A percentile compares a stretch with the other conserved stretches of the same genome.
Evolutionary conservation across 129 eudicot genomes (phyloP).

Genomic region (Silybum marianum): DNA sequence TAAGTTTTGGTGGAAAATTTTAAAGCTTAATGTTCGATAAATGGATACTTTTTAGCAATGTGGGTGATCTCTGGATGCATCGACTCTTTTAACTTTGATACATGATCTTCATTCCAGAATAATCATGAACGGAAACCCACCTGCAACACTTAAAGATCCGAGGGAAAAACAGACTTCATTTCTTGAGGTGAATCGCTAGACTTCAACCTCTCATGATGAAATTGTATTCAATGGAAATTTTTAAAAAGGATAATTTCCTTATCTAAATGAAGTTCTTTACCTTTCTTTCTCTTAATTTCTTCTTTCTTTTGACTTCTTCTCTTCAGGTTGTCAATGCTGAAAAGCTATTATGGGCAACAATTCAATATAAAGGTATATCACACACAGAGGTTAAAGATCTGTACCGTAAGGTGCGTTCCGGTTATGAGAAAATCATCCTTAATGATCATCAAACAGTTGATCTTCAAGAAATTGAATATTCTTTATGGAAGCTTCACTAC

Average conservation of each 20-base stretch:
- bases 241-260: not conserved
- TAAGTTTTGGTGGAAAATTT: not conserved
- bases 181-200: slow-evolving; percentile 51
- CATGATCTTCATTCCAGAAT: not conserved
- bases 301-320: not conserved
- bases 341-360: slow-evolving; percentile 59
- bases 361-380: slow-evolving; percentile 67
- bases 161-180: slow-evolving; percentile 48
- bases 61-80: not conserved
- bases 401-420: slow-evolving; percentile 59
- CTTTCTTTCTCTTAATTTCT: not conserved
- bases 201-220: slow-evolving; percentile 13
- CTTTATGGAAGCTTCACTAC: slow-evolving; percentile 91
- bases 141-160: slow-evolving; percentile 30
- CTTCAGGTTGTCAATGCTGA: slow-evolving; percentile 63
- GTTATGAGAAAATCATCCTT: slow-evolving; percentile 60
- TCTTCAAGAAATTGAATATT: slow-evolving; percentile 72
- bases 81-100: not conserved
- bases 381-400: slow-evolving; percentile 59
- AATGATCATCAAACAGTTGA: slow-evolving; percentile 43
- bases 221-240: not conserved
- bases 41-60: not conserved
- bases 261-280: not conserved
- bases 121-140: slow-evolving; percentile 37
- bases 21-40: slow-evolving; percentile 1